Base-by-base conservation (phyloP, 192 early-diverging fungal genomes). In the Mortierella alpina region DNA sequence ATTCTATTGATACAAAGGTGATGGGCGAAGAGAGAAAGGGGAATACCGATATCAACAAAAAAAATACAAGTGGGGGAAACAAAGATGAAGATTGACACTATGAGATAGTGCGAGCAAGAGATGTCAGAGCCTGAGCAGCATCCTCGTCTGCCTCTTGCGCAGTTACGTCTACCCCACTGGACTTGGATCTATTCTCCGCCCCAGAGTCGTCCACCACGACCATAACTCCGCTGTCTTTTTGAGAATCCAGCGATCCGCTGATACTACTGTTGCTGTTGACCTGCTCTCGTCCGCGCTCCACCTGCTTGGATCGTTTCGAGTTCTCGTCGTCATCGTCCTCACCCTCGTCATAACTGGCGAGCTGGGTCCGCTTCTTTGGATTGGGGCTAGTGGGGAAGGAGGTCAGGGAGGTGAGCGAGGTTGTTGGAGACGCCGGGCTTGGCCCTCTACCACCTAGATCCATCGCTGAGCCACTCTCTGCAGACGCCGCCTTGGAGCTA, bases 291-390 rank as follows among this genome's bases (percentile, higher is more conserved):
- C 10, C 39, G 58, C 45, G 6, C 11, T 69, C 72, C 12, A 42
- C n/a, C 41, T 76, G 63, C 31, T 70, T 78, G 12, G 67, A 53
- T 54, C 75, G 49, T 41, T 78, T 78, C 1, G 51, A 14, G 40
- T 56, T 48, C 41, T 61, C 61, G 6, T 52, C 66, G 5, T 40
- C 22, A 4, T 66, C 68, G 9, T 18, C 51, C 9, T 52, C 75
- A 7, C 7, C 75, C 4, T 59, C 49, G 11, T 55, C 66, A 45
- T 68, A 39, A 15, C 58, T 58, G 1, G 52, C 51, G 15, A 59
- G 41, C 44, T 69, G 75, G 5, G 68, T 60, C 18, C 75, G 68
- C 57, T 78, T 78, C 50, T 78, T 78, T 5, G 75, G 75, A 42
- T 78, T 78, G 8, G 75, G 75, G 20, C 75, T 78, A 5, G 67